Evolutionary conservation across 305 asterid species (phyloP).

Genomic region (Striga hermonthica): DNA sequence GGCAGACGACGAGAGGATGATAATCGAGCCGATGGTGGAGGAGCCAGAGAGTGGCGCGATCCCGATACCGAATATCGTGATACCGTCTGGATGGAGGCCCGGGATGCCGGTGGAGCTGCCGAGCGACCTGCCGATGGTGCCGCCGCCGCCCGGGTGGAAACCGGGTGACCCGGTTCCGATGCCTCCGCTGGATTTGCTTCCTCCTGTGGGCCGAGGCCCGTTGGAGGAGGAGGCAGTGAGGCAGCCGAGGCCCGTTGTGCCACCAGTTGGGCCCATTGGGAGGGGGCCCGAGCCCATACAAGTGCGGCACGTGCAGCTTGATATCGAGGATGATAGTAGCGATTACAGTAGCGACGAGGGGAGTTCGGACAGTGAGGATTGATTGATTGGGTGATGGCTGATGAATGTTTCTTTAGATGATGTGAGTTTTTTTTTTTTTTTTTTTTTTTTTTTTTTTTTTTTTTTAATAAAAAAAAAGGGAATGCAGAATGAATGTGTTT

Average conservation of each 20-base stretch:
- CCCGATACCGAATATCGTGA: slow-evolving; percentile 50
- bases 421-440: too few species aligned
- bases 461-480: too few species aligned
- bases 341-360: slow-evolving; percentile 66
- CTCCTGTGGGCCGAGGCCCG: slow-evolving; percentile 37
- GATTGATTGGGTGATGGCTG: slow-evolving; percentile 28
- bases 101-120: slow-evolving; percentile 93
- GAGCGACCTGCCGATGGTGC: slow-evolving; percentile 59
- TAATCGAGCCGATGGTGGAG: slow-evolving; percentile 59
- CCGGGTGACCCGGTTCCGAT: slow-evolving; percentile 78
- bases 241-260: slow-evolving; percentile 42
- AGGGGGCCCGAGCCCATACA: slow-evolving; percentile 71
- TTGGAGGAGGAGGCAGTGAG: slow-evolving; percentile 48
- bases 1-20: slow-evolving; percentile 47
- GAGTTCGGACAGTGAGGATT: slow-evolving; percentile 77
- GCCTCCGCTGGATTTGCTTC: slow-evolving; percentile 62
- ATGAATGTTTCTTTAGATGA: too few species aligned
- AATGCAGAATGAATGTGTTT: too few species aligned
- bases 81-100: slow-evolving; percentile 86
- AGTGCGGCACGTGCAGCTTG: slow-evolving; percentile 89
- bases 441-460: too few species aligned
- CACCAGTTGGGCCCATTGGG: slow-evolving; percentile 33
- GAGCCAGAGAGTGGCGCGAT: slow-evolving; percentile 22
- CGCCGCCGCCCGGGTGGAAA: slow-evolving; percentile 96
- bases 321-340: slow-evolving; percentile 73